A percentile compares a stretch with the other conserved stretches of the same genome.
These are phyloP conservation scores for Spathaspora boniae DNA, from an alignment of 805 yeast genomes.

Conservation along the genomic window DNA sequence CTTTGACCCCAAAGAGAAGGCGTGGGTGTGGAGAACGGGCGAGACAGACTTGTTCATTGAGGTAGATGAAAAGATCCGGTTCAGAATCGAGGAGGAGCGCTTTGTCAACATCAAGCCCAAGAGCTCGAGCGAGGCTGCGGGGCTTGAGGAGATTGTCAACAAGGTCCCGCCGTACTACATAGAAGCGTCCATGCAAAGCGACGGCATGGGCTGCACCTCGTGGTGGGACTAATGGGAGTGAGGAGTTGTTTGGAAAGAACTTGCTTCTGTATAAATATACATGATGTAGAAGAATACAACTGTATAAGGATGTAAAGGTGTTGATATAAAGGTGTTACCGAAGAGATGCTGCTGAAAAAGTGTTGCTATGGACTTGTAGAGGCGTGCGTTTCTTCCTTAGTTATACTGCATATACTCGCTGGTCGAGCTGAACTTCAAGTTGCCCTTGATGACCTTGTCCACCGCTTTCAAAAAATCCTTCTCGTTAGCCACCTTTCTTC, in stretches of 20 bases:
- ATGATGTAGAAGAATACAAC: neutral
- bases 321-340: no score
- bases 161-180: conserved; percentile 78
- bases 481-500: conserved; percentile 97
- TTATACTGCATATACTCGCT: conserved; percentile 99
- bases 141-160: conserved; percentile 31
- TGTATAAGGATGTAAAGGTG: no score
- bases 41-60: conserved; percentile 80
- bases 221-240: conserved; percentile 85
- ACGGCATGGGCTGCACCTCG: conserved; percentile 92
- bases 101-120: conserved; percentile 82
- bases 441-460: conserved; percentile 97
- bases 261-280: conserved; percentile 1
- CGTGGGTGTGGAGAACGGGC: conserved; percentile 91
- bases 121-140: conserved; percentile 53
- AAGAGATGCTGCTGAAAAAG: no score
- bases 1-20: conserved; percentile 71
- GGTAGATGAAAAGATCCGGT: conserved; percentile 85
- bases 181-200: conserved; percentile 87
- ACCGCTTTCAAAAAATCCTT: conserved; percentile 97
- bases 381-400: no score
- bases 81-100: conserved; percentile 85
- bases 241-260: neutral
- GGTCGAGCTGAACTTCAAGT: conserved; percentile 94
- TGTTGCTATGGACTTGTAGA: no score